Evolutionary conservation across 108 stramenopile species (phyloP).

Genomic region (Cyclotella sp.): DNA sequence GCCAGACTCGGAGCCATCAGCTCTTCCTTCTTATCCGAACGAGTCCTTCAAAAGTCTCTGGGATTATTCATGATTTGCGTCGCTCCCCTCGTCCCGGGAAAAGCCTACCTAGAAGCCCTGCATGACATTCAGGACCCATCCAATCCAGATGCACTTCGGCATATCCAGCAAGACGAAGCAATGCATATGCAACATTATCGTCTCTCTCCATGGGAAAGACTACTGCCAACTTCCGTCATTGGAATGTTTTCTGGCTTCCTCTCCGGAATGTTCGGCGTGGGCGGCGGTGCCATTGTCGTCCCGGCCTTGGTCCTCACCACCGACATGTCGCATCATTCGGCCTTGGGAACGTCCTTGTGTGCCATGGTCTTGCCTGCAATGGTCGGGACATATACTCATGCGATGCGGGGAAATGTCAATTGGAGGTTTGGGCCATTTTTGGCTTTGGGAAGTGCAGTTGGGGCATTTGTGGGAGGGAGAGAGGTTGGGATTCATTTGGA

Average conservation of each 20-base stretch:
- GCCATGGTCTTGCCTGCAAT: constrained; percentile 87
- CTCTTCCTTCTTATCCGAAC: constrained; percentile 57
- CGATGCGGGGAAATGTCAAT: constrained; percentile 69
- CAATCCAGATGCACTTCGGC: constrained; percentile 6
- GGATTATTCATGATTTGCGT: constrained; percentile 89
- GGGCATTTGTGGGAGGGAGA: constrained; percentile 82
- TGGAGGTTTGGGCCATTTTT: constrained; percentile 79
- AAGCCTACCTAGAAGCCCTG: constrained; percentile 56
- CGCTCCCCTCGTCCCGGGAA: constrained; percentile 83
- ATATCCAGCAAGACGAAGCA: constrained; percentile 9
- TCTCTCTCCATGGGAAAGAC: constrained; percentile 19
- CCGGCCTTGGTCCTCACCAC: constrained; percentile 80
- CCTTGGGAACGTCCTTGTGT: constrained; percentile 85
- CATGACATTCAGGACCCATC: constrained; percentile 9
- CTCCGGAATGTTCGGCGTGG: constrained; percentile 93
- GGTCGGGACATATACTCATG: constrained; percentile 81
- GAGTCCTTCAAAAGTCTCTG: constrained; percentile 60
- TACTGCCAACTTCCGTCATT: constrained; percentile 54
- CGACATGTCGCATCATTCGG: constrained; percentile 86
- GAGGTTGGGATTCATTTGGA: constrained; percentile 64
- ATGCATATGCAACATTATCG: constrained; percentile 8
- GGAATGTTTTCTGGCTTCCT: constrained; percentile 58
- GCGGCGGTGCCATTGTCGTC: constrained; percentile 91
- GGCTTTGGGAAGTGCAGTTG: constrained; percentile 78
- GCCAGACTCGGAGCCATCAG: constrained; percentile 75